phyloP scores from a whole-genome alignment of 176 grass and related monocot genomes.

The Triticum urartu region DNA sequence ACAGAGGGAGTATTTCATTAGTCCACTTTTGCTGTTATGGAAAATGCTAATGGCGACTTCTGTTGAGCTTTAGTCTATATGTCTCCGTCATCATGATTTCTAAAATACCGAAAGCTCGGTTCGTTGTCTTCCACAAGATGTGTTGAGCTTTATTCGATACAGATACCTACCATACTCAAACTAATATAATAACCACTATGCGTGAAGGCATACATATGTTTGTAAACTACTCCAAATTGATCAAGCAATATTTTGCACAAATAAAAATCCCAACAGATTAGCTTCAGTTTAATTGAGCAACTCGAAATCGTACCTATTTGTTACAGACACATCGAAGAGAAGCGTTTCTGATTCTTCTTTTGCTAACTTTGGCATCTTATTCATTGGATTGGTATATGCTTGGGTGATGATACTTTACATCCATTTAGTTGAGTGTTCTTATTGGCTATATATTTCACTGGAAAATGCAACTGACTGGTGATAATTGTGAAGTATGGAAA shows the following conservation, averaged over 20 bases:
- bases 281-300: neutral
- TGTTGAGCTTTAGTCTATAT: neutral
- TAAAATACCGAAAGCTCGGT: neutral
- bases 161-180: neutral
- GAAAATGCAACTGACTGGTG: conserved; percentile 17
- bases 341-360: neutral
- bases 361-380: neutral
- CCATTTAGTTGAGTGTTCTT: conserved; percentile 1
- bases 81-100: conserved; percentile 30
- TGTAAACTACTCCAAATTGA: neutral
- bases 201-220: neutral
- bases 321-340: neutral
- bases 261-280: neutral
- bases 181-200: neutral
- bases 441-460: conserved; percentile 20
- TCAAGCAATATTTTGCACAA: neutral
- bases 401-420: conserved; percentile 13
- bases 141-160: neutral
- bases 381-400: conserved; percentile 9
- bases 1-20: neutral
- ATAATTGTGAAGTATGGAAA: neutral
- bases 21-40: neutral
- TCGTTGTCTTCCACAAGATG: neutral
- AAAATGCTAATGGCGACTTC: neutral
- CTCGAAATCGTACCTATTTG: neutral